Percentiles rank a stretch among this genome's conserved stretches.
phyloP scores from a whole-genome alignment of 2,329 filamentous ascomycete species.

The Nemania sp. region DNA sequence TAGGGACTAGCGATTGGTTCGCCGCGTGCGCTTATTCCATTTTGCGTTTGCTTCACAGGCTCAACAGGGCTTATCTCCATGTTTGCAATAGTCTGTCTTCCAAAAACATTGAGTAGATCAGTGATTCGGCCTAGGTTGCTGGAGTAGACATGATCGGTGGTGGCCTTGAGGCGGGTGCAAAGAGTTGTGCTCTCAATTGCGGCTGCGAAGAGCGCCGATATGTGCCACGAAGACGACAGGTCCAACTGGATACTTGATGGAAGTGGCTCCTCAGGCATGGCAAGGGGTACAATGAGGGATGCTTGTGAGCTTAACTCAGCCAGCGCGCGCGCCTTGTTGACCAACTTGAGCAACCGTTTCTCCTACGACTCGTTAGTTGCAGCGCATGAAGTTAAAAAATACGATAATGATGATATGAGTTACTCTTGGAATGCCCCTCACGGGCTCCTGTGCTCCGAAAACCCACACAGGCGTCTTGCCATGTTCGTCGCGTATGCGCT shows the following conservation, averaged over 20 bases:
- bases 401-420: constrained; percentile 6
- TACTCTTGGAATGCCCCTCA: constrained; percentile 58
- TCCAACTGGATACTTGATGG: constrained; percentile 66
- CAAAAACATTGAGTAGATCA: constrained; percentile 71
- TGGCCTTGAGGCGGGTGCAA: constrained; percentile 67
- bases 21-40: constrained; percentile 38
- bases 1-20: constrained; percentile 40
- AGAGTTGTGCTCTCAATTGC: constrained; percentile 80
- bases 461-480: constrained; percentile 86
- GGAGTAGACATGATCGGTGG: constrained; percentile 46
- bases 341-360: constrained; percentile 65
- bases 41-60: constrained; percentile 38
- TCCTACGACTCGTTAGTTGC: constrained; percentile 48
- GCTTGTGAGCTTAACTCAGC: constrained; percentile 70
- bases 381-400: neutral
- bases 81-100: constrained; percentile 78
- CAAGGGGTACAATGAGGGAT: constrained; percentile 77
- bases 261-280: constrained; percentile 60
- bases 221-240: constrained; percentile 73
- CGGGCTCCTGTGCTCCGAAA: constrained; percentile 76
- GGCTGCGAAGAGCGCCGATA: constrained; percentile 73
- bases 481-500: constrained; percentile 85
- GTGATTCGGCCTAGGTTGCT: constrained; percentile 66
- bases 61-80: constrained; percentile 67
- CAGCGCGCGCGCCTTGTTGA: constrained; percentile 76